Conservation (phyloP, 176 grass and related monocot genomes). For the Triticum dicoccoides region DNA sequence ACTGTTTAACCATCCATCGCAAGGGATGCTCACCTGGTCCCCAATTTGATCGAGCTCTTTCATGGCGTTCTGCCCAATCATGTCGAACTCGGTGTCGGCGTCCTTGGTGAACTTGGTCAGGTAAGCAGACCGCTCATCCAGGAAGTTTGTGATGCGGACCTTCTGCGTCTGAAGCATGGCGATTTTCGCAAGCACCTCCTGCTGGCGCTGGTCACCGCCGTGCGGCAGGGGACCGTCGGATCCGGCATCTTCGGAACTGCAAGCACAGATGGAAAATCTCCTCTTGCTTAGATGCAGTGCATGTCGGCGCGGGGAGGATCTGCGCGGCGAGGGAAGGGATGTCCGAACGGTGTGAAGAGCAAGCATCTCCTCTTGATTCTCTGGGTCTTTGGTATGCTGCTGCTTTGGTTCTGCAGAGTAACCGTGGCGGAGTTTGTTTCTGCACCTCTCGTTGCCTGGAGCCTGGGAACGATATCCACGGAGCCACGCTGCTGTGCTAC, state of each 20-base stretch:
- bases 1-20: not conserved
- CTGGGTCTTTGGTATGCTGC: conserved; percentile 22
- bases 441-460: conserved; percentile 36
- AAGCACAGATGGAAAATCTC: conserved; percentile 25
- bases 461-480: conserved; percentile 41
- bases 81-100: conserved; percentile 66
- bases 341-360: conserved; percentile 54
- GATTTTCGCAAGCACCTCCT: conserved; percentile 71
- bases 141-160: conserved; percentile 67
- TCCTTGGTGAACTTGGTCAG: conserved; percentile 83
- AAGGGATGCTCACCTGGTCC: conserved; percentile 49
- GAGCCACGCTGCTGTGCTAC: conserved; percentile 19
- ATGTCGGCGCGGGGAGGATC: conserved; percentile 20
- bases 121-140: conserved; percentile 69
- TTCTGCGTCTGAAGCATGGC: conserved; percentile 83
- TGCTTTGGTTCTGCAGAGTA: conserved; percentile 22
- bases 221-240: conserved; percentile 14
- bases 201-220: conserved; percentile 60
- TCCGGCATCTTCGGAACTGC: conserved; percentile 50
- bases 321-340: conserved; percentile 36
- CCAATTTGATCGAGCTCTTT: conserved; percentile 72
- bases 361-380: conserved; percentile 53
- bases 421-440: conserved; percentile 16
- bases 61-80: conserved; percentile 80
- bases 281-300: conserved; percentile 21